These are phyloP conservation scores for Leishmania aethiopica DNA, from an alignment of 208 protist genomes.

Conservation along the genomic window DNA sequence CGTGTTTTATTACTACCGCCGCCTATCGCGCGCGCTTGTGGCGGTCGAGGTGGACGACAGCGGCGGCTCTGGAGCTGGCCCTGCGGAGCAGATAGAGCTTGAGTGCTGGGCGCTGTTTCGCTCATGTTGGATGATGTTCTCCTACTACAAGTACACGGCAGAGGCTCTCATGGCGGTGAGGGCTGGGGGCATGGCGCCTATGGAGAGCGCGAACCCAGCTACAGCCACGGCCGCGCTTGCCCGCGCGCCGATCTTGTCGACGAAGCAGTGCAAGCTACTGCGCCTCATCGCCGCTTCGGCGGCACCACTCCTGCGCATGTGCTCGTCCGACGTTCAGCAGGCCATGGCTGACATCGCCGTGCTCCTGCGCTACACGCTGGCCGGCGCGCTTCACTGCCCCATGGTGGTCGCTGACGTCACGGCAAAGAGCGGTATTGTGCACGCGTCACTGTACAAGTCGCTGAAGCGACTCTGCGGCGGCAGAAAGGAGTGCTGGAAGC, in stretches of 20 bases:
- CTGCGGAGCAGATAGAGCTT: conserved; percentile 28
- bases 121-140: conserved; percentile 80
- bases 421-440: conserved; percentile 14
- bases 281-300: conserved; percentile 61
- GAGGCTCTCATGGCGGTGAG: conserved; percentile 45
- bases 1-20: conserved; percentile 59
- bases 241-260: conserved; percentile 31
- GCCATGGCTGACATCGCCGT: conserved; percentile 67
- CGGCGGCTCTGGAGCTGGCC: conserved; percentile 3
- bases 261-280: conserved; percentile 47
- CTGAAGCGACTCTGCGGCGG: conserved; percentile 35
- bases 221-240: conserved; percentile 1
- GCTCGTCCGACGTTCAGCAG: conserved; percentile 79
- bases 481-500: conserved; percentile 29
- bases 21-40: conserved; percentile 30
- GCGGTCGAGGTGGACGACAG: conserved; percentile 21
- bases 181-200: conserved; percentile 14
- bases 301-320: conserved; percentile 78
- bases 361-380: conserved; percentile 51
- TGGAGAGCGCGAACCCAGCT: neutral
- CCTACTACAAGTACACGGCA: conserved; percentile 73
- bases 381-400: conserved; percentile 19
- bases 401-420: conserved; percentile 21
- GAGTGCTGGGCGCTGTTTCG: conserved; percentile 57
- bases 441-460: conserved; percentile 15